Base-by-base conservation (phyloP, 2,329 filamentous ascomycete species). In the Talaromyces sp. region DNA sequence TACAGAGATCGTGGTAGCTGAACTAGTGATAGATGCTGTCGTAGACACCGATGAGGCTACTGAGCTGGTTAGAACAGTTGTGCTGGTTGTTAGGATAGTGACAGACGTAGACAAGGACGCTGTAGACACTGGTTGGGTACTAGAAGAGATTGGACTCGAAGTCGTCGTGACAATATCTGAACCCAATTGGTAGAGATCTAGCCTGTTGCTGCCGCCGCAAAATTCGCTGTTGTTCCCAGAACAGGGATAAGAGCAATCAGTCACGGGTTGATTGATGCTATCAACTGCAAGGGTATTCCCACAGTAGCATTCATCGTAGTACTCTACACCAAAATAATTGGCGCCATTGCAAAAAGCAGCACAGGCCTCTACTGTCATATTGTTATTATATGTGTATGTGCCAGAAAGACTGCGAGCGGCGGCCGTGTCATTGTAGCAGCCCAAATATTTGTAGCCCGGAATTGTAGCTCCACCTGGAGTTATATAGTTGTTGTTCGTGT, bases 401-500 rank as follows among this genome's bases (percentile, higher is more conserved):
- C n/a, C 43, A 50, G 62, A 52, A 43, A 64, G 62, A 64, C 62
- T 64, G 16, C 62, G 62, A 59, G 62, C 31, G n/a, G 62, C 54
- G 14, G 62, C 50, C 1, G 62, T 64, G 37, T 64, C 62, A 35
- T 64, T 64, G 45, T 64, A 64, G 35, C 62, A 64, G 16, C 62
- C 62, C 19, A 50, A 13, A 22, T 64, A 64, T 27, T 50, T 24
- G 52, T 64, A 64, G 16, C 54, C 54, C 27, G 54, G 33, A 31
- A 64, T 52, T 4, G 52, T 64, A 22, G 62, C 16, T 52, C 62
- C 62, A 39, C 54, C 62, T 41, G 62, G 62, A 43, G 9, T 52
- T 1, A 59, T 43, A 52, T 64, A 82, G 1, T 76, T 71, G 33
- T 83, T 84, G 13, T 79, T 75, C 7, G 85, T 83, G 64, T 84